Conservation (phyloP, 768 basidiomycete species). For the Cystobasidium tubakii region DNA sequence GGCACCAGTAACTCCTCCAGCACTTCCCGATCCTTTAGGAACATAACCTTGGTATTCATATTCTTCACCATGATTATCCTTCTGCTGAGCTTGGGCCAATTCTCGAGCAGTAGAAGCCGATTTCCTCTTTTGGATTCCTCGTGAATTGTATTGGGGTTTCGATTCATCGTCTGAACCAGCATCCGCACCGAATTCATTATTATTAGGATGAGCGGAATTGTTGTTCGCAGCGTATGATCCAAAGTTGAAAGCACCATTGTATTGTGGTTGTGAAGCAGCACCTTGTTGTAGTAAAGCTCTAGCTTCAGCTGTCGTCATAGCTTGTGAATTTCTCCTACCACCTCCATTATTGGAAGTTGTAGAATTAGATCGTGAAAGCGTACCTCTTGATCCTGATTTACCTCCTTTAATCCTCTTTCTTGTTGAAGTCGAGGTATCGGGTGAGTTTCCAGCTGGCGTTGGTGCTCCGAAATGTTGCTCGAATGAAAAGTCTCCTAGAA, state of each 20-base stretch:
- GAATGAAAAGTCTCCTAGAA: constrained; percentile 2
- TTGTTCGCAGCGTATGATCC: not conserved
- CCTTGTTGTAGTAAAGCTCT: constrained; percentile 18
- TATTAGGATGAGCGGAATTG: not conserved
- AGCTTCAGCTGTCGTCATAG: constrained; percentile 2
- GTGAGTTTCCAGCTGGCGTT: constrained; percentile 4
- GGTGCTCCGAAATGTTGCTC: constrained; percentile 10
- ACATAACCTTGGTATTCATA: not conserved
- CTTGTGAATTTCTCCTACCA: not conserved
- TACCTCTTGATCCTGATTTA: constrained; percentile 4
- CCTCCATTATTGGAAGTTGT: constrained; percentile 9
- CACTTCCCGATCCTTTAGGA: not conserved
- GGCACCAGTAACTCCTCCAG: not conserved
- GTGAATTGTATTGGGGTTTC: not conserved
- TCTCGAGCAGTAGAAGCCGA: constrained; percentile 16
- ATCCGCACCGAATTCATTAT: not conserved
- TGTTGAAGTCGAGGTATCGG: not conserved
- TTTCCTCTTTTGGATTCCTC: constrained; percentile 3
- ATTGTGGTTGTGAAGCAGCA: not conserved
- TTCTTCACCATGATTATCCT: constrained; percentile 10
- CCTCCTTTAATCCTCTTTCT: not conserved
- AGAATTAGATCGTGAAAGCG: constrained; percentile 15
- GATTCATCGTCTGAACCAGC: not conserved
- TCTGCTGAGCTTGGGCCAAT: constrained; percentile 12
- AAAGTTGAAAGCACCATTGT: not conserved